phyloP scores from a whole-genome alignment of 768 basidiomycete species.

The Rubroboletus satanas region DNA sequence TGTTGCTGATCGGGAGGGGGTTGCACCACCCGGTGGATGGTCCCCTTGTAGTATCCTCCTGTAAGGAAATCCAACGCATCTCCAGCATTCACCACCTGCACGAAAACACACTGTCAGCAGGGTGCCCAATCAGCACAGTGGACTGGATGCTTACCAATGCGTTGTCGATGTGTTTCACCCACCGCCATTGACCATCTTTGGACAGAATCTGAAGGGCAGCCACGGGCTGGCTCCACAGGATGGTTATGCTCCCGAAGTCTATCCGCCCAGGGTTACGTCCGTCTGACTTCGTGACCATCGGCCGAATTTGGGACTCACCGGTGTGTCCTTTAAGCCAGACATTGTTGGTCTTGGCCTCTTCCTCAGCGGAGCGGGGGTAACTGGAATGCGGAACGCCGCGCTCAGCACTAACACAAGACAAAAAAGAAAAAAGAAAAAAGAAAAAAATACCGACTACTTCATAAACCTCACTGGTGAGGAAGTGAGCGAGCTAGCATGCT shows the following conservation, averaged over 20 bases:
- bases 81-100: constrained; percentile 57
- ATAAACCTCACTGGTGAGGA: constrained; percentile 50
- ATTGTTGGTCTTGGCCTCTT: constrained; percentile 48
- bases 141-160: constrained; percentile 40
- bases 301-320: constrained; percentile 28
- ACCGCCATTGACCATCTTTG: constrained; percentile 50
- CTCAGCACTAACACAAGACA: background rate
- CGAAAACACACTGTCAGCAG: background rate
- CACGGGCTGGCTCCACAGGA: constrained; percentile 61
- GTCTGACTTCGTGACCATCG: no score
- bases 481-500: background rate
- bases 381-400: constrained; percentile 23
- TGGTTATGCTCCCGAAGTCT: constrained; percentile 55
- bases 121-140: background rate
- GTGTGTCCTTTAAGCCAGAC: constrained; percentile 63
- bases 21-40: constrained; percentile 58
- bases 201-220: constrained; percentile 55
- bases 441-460: constrained; percentile 52
- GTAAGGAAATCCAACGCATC: constrained; percentile 59
- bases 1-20: constrained; percentile 53
- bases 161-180: constrained; percentile 56
- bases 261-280: background rate
- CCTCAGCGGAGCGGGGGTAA: constrained; percentile 47
- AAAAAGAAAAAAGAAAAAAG: no score
- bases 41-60: constrained; percentile 56